phyloP scores from a whole-genome alignment of 2,329 filamentous ascomycete species.

The Erysiphe pulchra region DNA sequence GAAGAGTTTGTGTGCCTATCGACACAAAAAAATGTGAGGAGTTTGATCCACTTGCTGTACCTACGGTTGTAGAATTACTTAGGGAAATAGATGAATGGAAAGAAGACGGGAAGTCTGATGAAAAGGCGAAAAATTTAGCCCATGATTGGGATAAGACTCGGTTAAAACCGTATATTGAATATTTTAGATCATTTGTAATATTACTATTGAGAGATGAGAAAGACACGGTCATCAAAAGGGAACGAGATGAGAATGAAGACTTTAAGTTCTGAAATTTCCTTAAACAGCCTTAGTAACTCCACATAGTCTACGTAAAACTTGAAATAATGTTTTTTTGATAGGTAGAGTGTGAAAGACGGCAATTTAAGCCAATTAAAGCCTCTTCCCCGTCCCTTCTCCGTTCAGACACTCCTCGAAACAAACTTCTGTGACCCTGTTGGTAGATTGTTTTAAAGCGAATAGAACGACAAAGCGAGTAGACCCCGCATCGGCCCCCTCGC shows the following conservation, averaged over 20 bases:
- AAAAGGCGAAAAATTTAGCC: constrained; percentile 22
- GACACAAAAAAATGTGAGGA: constrained; percentile 46
- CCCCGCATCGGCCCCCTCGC: no score
- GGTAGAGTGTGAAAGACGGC: background rate
- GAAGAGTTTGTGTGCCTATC: constrained; percentile 86
- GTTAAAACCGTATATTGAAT: constrained; percentile 75
- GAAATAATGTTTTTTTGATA: no score
- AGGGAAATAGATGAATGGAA: constrained; percentile 66
- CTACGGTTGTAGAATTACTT: constrained; percentile 61
- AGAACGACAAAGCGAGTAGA: no score
- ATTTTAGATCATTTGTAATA: constrained; percentile 61
- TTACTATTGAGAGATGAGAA: constrained; percentile 53
- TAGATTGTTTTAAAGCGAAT: no score
- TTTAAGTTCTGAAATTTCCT: no score
- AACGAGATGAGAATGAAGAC: constrained; percentile 15
- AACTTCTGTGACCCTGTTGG: no score
- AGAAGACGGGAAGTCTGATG: constrained; percentile 14
- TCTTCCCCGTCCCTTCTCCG: no score
- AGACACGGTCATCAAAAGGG: constrained; percentile 22
- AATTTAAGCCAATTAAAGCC: no score
- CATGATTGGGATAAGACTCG: constrained; percentile 96
- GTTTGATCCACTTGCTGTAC: constrained; percentile 74
- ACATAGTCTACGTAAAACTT: no score
- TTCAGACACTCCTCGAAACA: no score
- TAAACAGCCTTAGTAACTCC: no score